Evolutionary conservation across 352 stramenopile species (phyloP).

Genomic region (Globisporangium nunn): DNA sequence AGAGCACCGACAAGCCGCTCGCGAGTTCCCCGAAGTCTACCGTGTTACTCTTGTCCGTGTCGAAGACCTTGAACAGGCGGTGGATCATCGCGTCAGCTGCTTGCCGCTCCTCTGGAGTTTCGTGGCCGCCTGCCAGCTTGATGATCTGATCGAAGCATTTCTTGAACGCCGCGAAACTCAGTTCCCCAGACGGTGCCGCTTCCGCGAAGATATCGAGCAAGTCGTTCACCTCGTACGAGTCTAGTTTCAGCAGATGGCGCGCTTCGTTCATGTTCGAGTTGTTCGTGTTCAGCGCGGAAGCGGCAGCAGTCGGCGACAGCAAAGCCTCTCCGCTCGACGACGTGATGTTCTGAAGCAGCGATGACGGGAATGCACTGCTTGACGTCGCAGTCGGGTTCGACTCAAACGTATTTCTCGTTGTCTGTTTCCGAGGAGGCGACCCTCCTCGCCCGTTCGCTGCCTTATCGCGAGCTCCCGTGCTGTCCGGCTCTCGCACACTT

Average conservation of each 20-base stretch:
- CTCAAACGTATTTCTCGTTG: background rate
- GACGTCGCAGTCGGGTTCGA: background rate
- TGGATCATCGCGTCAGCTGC: constrained; percentile 77
- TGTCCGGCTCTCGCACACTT: background rate
- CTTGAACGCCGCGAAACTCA: constrained; percentile 79
- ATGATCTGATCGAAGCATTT: constrained; percentile 88
- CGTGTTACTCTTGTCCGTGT: constrained; percentile 79
- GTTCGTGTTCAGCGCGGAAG: constrained; percentile 53
- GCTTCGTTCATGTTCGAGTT: constrained; percentile 73
- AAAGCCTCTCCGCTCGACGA: constrained; percentile 30
- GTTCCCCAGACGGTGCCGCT: constrained; percentile 62
- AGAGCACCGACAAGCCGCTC: constrained; percentile 78
- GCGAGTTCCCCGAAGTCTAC: constrained; percentile 85
- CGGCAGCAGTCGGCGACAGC: constrained; percentile 36
- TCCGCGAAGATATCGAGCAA: constrained; percentile 86
- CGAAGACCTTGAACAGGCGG: constrained; percentile 79
- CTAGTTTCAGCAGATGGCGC: constrained; percentile 72
- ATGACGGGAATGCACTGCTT: constrained; percentile 23
- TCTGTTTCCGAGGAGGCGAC: constrained; percentile 1
- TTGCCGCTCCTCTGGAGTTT: constrained; percentile 55
- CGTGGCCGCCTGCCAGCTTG: constrained; percentile 66
- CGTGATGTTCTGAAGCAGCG: constrained; percentile 33
- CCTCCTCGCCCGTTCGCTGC: constrained; percentile 2
- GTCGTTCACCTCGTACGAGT: constrained; percentile 84
- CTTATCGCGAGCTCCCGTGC: background rate